Conservation (phyloP, 352 stramenopile genomes). For the Globisporangium radiosum region DNA sequence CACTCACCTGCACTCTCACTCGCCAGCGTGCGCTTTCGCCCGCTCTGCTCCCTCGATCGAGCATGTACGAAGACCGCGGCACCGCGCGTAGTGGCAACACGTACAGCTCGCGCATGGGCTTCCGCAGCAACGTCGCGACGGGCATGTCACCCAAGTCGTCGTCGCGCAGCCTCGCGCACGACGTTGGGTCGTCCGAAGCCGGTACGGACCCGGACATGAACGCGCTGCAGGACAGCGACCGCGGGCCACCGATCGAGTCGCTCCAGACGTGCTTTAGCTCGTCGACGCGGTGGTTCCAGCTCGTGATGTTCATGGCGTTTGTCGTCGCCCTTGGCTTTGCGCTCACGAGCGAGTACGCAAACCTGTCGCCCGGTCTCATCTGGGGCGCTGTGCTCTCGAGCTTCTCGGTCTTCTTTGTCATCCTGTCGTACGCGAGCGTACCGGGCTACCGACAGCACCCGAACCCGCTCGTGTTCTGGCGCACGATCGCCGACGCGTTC, state of each 20-base stretch:
- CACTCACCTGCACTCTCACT: too few relatives aligned
- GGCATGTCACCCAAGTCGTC: slow-evolving; percentile 24
- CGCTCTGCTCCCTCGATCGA: not conserved
- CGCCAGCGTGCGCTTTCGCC: too few relatives aligned
- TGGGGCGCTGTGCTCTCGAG: slow-evolving; percentile 77
- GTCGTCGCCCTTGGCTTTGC: slow-evolving; percentile 50
- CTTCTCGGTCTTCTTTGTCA: slow-evolving; percentile 86
- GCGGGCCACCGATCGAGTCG: slow-evolving; percentile 12
- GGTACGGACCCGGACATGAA: slow-evolving; percentile 41
- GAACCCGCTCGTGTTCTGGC: slow-evolving; percentile 87
- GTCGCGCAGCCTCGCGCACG: slow-evolving; percentile 21
- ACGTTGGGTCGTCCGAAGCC: slow-evolving; percentile 24
- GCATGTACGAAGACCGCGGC: slow-evolving; percentile 10
- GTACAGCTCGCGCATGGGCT: slow-evolving; percentile 10
- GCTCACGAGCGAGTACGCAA: slow-evolving; percentile 59
- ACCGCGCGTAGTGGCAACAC: slow-evolving; percentile 2
- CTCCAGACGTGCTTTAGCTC: slow-evolving; percentile 65
- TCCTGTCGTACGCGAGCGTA: slow-evolving; percentile 77
- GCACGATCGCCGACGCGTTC: slow-evolving; percentile 76
- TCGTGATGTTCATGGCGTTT: slow-evolving; percentile 80
- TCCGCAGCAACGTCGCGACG: slow-evolving; percentile 6
- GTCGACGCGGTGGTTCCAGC: slow-evolving; percentile 79
- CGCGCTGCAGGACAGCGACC: slow-evolving; percentile 26
- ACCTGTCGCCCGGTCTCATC: slow-evolving; percentile 74
- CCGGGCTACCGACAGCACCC: slow-evolving; percentile 77